Evolutionary conservation across 495 filamentous ascomycete species (phyloP).

Genomic region (Xylaria acuta): DNA sequence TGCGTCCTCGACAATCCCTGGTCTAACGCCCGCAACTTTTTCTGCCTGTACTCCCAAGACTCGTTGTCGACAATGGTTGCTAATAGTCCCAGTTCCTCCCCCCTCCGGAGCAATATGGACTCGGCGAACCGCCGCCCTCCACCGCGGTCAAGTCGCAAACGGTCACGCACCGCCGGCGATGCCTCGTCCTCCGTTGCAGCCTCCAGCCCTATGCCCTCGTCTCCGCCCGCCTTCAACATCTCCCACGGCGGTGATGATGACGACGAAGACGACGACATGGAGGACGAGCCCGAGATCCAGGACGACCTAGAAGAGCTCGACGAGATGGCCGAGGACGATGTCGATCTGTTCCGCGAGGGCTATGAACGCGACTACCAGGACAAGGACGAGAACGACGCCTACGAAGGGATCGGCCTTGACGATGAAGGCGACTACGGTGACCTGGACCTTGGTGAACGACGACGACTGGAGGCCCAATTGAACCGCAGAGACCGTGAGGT

Average conservation of each 20-base stretch:
- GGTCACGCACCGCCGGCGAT: constrained; percentile 80
- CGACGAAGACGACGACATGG: constrained; percentile 58
- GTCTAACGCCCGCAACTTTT: not conserved
- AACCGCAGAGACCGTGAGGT: constrained; percentile 84
- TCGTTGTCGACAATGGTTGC: not conserved
- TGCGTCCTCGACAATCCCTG: not conserved
- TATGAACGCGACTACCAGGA: constrained; percentile 84
- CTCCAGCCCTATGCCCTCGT: constrained; percentile 56
- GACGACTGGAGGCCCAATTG: constrained; percentile 82
- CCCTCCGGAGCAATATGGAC: constrained; percentile 80
- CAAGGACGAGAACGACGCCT: constrained; percentile 55
- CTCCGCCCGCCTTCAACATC: constrained; percentile 59
- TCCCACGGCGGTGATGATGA: constrained; percentile 67
- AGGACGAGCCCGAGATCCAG: constrained; percentile 74
- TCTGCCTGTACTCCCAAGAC: not conserved
- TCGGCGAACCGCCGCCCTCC: constrained; percentile 82
- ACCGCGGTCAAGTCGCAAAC: constrained; percentile 71
- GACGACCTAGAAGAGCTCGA: constrained; percentile 92
- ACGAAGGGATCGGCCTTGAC: constrained; percentile 53
- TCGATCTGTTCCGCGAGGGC: constrained; percentile 90
- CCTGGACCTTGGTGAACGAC: constrained; percentile 80
- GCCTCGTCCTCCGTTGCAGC: constrained; percentile 69
- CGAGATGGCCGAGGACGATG: constrained; percentile 95
- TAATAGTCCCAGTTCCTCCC: constrained; percentile 55
- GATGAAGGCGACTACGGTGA: constrained; percentile 71